Base-by-base conservation (phyloP, 2,329 filamentous ascomycete genomes). In the Calonectria pteridis region DNA sequence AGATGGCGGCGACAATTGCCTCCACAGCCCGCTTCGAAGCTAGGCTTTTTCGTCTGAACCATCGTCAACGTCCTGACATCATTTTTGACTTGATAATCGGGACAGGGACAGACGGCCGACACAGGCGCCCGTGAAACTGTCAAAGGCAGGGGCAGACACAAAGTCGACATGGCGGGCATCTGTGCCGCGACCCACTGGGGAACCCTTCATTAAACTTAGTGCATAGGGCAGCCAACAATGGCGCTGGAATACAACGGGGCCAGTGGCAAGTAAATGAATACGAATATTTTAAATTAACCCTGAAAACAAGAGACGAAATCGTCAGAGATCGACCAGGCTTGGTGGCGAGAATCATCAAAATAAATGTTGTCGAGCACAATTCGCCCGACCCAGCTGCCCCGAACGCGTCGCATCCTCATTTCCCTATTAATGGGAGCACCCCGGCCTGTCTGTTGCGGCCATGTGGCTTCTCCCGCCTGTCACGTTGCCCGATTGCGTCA, bases 121-220 rank as follows among this genome's bases (percentile, higher is more conserved):
- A 20, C 23, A n/a, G 35, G 23, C 14, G 33, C 26, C 55, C 31
- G 37, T 28, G 55, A 23, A 62, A 18, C 31, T 13, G 33, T 18
- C 55, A 40, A 11, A 20, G 35, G 35, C 33, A 62, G 33, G 23
- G 29, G 50, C 43, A 23, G 35, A 37, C 7, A 11, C 55, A 28
- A 40, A 62, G 55, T 6, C 55, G 55, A 35, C 23, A 40, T 40
- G n/a, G 23, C 35, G 55, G 55, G 55, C 33, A 26, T 46, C 33
- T 7, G 9, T 62, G 37, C 55, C n/a, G 55, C 14, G 55, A 62
- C 33, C 55, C 55, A 62, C 55, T 40, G 55, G 16, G 55, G 23
- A 18, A 18, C 55, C 55, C 33, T 62, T 62, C 55, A 62, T 62
- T 62, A 62, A 62, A 62, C 55, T 35, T 29, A 62, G 55, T 62